A percentile compares a stretch with the other conserved stretches of the same genome.
Conservation (phyloP, 2,329 filamentous ascomycete species). For the Grosmannia clavigera region DNA sequence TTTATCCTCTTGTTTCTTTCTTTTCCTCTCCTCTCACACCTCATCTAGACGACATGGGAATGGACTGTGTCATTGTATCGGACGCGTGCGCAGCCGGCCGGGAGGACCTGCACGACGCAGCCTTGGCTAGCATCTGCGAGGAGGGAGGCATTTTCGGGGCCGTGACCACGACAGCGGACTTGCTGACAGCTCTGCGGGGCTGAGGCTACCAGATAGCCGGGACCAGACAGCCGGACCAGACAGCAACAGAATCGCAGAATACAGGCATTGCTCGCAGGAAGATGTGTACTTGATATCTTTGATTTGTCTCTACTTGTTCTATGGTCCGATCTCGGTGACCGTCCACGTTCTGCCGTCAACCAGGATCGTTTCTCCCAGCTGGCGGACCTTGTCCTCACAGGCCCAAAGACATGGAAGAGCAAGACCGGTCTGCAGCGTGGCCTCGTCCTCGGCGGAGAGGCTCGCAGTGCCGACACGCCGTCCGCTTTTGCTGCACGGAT, state of each 20-base stretch:
- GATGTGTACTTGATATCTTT: not conserved
- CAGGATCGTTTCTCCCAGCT: not conserved
- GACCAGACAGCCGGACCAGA: not conserved
- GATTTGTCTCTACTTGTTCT: not conserved
- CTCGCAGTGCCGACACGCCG: not conserved
- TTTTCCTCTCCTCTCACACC: not conserved
- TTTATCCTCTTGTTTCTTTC: not conserved
- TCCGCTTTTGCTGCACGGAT: not conserved
- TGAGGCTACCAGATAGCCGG: not conserved
- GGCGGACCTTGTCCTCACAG: not conserved
- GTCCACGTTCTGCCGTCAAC: not conserved
- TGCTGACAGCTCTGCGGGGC: not conserved
- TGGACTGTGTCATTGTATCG: constrained; percentile 7
- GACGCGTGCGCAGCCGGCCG: constrained; percentile 6
- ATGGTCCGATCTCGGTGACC: not conserved
- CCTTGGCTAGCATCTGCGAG: constrained; percentile 4
- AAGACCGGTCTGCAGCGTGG: not conserved
- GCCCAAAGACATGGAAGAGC: not conserved
- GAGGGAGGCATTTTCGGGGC: constrained; percentile 10
- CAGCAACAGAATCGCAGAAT: not conserved
- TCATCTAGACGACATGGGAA: constrained; percentile 5
- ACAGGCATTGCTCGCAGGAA: no score
- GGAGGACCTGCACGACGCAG: constrained; percentile 5
- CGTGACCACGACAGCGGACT: not conserved
- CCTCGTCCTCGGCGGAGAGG: no score